Base-by-base conservation (phyloP, 2,329 filamentous ascomycete species). In the Aspergillus bombycis region DNA sequence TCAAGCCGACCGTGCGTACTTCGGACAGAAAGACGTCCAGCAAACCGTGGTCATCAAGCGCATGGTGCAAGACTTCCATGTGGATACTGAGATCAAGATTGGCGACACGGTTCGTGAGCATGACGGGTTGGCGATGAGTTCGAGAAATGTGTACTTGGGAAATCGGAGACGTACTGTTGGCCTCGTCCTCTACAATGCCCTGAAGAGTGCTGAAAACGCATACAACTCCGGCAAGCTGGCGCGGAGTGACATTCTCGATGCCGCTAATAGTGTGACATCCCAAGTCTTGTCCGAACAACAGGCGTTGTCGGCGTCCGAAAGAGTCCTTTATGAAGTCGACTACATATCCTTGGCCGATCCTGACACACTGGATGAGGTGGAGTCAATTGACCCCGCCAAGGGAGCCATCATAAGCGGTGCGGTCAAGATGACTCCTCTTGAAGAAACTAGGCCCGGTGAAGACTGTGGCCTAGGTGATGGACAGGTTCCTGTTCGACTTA, bases 1-100 rank as follows among this genome's bases (percentile, higher is more conserved):
- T 53, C 84, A 88, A 67, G 90, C 92, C 4, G 90, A 94, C 62
- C 86, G 86, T 52, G 92, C 93, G 6, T 95, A 97, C 80, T 97
- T 99, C 81, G 95, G 95, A 4, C 95, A 98, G 78, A 99, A 99
- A 81, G 95, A 99, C 77, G 88, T 97, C 23, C 95, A 99, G 82
- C 95, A 99, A 80, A 96, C 93, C 0, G 91, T 96, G 21, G 87
- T 99, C 12, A 91, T 99, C 72, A 89, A 88, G 72, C 88, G 91
- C 52, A 89, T 99, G 87, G 91, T 97, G 36, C 85, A 88, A 68
- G 95, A 99, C 77, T 94, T 99, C 68, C 88, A 93, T 75, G 78
- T 98, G 46, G 87, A 91, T 45, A 91, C 88, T 4, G 82, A 91
- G 26, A 88, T 98, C 10, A 84, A 89, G 36, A 85, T 98, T 60